Base-by-base conservation (phyloP, 2,329 filamentous ascomycete species). In the Xylariaceae sp. region DNA sequence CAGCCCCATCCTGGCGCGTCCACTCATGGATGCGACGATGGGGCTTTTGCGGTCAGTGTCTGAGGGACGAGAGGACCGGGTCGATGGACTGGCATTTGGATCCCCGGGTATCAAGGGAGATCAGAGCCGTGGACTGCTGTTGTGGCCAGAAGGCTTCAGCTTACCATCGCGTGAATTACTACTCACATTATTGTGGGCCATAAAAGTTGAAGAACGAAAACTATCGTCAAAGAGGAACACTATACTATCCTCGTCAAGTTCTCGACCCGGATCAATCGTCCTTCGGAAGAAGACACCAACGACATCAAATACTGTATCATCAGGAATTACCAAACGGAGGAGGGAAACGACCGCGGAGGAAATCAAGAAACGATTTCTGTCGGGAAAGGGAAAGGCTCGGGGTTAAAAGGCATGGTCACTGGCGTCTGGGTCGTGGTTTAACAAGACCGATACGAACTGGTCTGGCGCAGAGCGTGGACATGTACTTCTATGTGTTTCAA, bases 1-100 rank as follows among this genome's bases (percentile, higher is more conserved):
- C 84, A 87, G 83, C 83, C 83, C 83, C 80, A 79, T 74, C 71
- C 78, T 87, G 84, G 84, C 84, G 84, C 84, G 84, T 87, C 84
- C 84, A 67, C 75, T 86, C 66, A 74, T 73, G 83, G 83, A 87
- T 86, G 84, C 84, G 84, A 87, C 84, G 82, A 79, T 85, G 81
- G 80, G 71, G 79, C 81, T 79, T 76, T 82, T 87, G 84, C 84
- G 83, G 84, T 86, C 81, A 78, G 81, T 80, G 71, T 83, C 81
- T 83, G 74, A 84, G 71, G 72, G 76, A 74, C 64, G 69, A 64
- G 73, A 78, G 61, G 70, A 73, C 64, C 73, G 67, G 70, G 74
- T 74, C 71, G 73, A 66, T 62, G 68, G 64, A 61, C 63, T 64
- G 66, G 63, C 60, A 57, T 48, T 42, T 59, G 63, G 65, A 63